phyloP scores from a whole-genome alignment of 495 filamentous ascomycete genomes.

The Xylaria venustula region DNA sequence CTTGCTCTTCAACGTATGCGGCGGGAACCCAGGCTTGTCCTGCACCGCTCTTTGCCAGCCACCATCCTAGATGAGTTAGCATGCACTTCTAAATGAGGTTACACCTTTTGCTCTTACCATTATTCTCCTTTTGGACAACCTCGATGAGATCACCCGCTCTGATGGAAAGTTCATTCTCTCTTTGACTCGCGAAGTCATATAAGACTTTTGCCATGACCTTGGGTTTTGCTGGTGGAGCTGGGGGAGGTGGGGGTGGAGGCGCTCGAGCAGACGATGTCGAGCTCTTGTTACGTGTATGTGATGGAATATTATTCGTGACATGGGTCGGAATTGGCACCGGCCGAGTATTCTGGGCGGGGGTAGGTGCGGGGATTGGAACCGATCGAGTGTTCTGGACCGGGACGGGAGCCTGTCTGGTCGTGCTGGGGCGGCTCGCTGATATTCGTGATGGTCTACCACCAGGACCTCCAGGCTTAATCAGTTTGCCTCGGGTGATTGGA shows the following conservation, averaged over 20 bases:
- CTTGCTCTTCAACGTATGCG: constrained; percentile 84
- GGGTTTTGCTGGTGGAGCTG: constrained; percentile 64
- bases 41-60: constrained; percentile 73
- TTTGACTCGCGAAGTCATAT: constrained; percentile 84
- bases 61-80: constrained; percentile 68
- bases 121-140: constrained; percentile 82
- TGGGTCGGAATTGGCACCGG: constrained; percentile 29
- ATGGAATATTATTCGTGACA: constrained; percentile 32
- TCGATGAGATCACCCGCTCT: constrained; percentile 75
- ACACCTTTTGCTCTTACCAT: constrained; percentile 61
- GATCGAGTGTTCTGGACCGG: constrained; percentile 44
- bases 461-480: constrained; percentile 87
- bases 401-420: constrained; percentile 45
- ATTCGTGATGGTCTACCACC: constrained; percentile 73
- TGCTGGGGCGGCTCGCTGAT: constrained; percentile 46
- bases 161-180: constrained; percentile 75
- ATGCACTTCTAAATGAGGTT: constrained; percentile 23
- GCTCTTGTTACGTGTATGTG: constrained; percentile 45
- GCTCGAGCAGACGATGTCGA: constrained; percentile 44
- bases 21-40: constrained; percentile 90
- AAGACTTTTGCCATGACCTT: constrained; percentile 78
- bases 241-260: constrained; percentile 68
- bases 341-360: constrained; percentile 21
- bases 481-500: constrained; percentile 86
- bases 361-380: constrained; percentile 45